A percentile compares a stretch with the other conserved stretches of the same genome.
phyloP scores from a whole-genome alignment of 2,329 filamentous ascomycete genomes.

The Mycosphaerella sp. region DNA sequence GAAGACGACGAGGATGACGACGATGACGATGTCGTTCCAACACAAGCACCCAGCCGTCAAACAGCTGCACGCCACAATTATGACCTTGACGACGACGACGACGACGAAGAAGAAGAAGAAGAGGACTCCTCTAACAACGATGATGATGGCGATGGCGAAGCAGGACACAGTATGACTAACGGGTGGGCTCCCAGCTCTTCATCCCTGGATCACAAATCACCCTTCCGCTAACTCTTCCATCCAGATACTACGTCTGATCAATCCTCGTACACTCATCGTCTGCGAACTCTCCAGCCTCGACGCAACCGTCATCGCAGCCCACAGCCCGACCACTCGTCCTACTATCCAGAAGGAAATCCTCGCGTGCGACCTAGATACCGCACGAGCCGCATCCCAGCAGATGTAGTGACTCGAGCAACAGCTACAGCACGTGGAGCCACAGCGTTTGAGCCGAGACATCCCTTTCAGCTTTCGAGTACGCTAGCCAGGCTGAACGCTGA shows the following conservation, averaged over 20 bases:
- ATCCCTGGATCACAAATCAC: neutral
- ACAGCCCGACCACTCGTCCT: slow-evolving; percentile 4
- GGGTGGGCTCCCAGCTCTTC: slow-evolving; percentile 22
- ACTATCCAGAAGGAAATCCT: neutral
- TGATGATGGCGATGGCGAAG: neutral
- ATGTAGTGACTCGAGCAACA: slow-evolving; percentile 3
- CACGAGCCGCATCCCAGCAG: neutral
- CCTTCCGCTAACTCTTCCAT: slow-evolving; percentile 9
- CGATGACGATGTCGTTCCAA: neutral
- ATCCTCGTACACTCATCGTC: slow-evolving; percentile 11
- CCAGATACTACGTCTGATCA: slow-evolving; percentile 18
- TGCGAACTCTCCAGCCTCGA: slow-evolving; percentile 12
- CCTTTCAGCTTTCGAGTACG: slow-evolving; percentile 23
- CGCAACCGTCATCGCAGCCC: slow-evolving; percentile 14
- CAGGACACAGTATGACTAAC: slow-evolving; percentile 22
- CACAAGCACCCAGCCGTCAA: neutral
- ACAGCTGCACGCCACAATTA: neutral
- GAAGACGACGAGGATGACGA: slow-evolving; percentile 4
- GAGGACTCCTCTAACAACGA: neutral
- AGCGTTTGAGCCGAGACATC: slow-evolving; percentile 13
- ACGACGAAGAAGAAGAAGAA: slow-evolving; percentile 6
- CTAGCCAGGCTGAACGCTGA: slow-evolving; percentile 15
- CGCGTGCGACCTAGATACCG: neutral
- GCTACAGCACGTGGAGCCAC: slow-evolving; percentile 3
- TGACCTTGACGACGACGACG: slow-evolving; percentile 2